Base-by-base conservation (phyloP, 345 rosid species). In the Eucalyptus caleyi region DNA sequence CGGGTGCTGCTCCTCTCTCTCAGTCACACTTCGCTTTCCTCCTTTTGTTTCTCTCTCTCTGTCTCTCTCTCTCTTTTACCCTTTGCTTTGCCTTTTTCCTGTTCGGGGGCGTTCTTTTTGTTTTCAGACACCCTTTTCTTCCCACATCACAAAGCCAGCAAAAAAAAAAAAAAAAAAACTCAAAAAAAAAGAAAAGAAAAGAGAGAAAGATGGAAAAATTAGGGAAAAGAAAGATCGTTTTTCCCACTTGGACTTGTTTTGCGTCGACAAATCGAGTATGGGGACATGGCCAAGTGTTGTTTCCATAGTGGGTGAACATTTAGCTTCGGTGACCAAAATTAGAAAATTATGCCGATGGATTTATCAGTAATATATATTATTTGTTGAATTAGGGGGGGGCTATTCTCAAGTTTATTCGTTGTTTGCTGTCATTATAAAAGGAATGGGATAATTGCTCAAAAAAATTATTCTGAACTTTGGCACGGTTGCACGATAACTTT, bases 11-110 rank as follows among this genome's bases (percentile, higher is more conserved):
- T 21, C 26, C 86, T 91, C 87, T 88, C 87, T 93, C 86, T 86
- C 60, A 86, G 90, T 93, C 93, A 91, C 93, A 91, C 92, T 90
- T 95, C 94, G 91, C 95, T 93, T 91, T 94, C 93, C 89, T 91
- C 90, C 59, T 62, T 86, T 87, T 86, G 77, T 82, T 87, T 83
- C 67, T 83, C 34, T 34, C 7, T 59, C 40, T n/a, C 49, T 86
- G 89, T 90, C 21, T 49, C 13, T 47, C 49, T 47, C 47, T 53
- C 8, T 90, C 86, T 49, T 87, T 88, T 53, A 88, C 6, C n/a
- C 59, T 45, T 34, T 13, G 23, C 88, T 92, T 89, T 88, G 89
- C 85, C 91, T 91, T 90, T 94, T 92, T 87, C 89, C 90, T 93
- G 92, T 92, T 93, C 49, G 67, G 47, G 37, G 86, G 88, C 44